Percentiles rank a stretch among this genome's conserved stretches.
phyloP scores from a whole-genome alignment of 2,329 filamentous ascomycete genomes.

The Paraphaeosphaeria sporulosa region DNA sequence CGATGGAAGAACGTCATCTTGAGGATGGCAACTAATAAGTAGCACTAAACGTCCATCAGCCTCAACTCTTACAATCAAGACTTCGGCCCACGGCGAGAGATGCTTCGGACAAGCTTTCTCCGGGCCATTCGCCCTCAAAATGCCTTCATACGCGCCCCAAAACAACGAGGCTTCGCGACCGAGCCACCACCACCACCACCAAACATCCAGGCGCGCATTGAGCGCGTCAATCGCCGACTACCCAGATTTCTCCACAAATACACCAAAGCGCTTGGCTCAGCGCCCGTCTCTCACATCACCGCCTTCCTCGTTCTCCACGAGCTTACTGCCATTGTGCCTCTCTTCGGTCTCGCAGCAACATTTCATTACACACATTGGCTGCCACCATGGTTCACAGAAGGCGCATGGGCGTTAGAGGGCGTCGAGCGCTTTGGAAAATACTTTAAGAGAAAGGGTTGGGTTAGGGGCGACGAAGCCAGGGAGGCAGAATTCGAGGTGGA shows the following conservation, averaged over 20 bases:
- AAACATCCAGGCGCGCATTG: conserved; percentile 40
- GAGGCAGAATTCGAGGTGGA: conserved; percentile 55
- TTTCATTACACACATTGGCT: conserved; percentile 85
- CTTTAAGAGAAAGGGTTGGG: conserved; percentile 82
- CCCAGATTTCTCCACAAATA: conserved; percentile 74
- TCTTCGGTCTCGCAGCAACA: conserved; percentile 74
- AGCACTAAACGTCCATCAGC: too few relatives aligned
- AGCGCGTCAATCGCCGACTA: conserved; percentile 50
- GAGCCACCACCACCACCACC: conserved; percentile 19
- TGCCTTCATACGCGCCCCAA: conserved; percentile 13
- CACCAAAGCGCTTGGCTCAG: conserved; percentile 72
- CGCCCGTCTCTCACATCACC: conserved; percentile 81
- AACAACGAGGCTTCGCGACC: conserved; percentile 27
- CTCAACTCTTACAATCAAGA: too few relatives aligned
- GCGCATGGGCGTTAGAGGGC: conserved; percentile 65
- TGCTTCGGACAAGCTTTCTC: conserved; percentile 21
- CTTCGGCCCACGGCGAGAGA: neutral
- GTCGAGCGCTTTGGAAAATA: conserved; percentile 79
- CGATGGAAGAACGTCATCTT: conserved; percentile 6
- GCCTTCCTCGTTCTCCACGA: conserved; percentile 93
- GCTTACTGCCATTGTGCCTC: conserved; percentile 82
- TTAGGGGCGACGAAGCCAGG: conserved; percentile 61
- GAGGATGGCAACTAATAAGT: neutral
- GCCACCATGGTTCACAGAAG: conserved; percentile 65
- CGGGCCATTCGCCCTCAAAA: conserved; percentile 13